These are phyloP conservation scores for Glycyrrhiza uralensis DNA, from an alignment of 306 rosid genomes.

Conservation along the genomic window DNA sequence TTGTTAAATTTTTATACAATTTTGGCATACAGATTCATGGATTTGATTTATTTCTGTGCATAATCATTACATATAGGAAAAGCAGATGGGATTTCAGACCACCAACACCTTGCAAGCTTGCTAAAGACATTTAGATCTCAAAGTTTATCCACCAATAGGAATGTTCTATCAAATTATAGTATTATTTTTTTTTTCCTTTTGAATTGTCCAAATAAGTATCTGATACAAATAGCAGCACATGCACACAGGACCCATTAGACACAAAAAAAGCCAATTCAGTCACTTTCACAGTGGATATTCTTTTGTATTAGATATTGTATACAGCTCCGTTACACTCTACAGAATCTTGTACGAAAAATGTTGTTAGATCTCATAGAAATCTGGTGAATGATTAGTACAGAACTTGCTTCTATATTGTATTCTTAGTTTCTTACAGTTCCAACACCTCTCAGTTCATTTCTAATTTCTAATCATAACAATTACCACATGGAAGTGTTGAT, in stretches of 20 bases:
- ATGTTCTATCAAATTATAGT: slow-evolving; percentile 22
- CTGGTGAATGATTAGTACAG: neutral
- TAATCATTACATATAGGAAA: slow-evolving; percentile 14
- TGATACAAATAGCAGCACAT: slow-evolving; percentile 23
- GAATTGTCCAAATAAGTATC: slow-evolving; percentile 16
- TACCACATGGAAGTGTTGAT: neutral
- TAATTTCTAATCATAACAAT: neutral
- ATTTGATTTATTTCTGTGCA: slow-evolving; percentile 1
- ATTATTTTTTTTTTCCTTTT: slow-evolving; percentile 9
- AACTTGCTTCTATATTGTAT: neutral
- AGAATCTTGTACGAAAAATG: slow-evolving; percentile 12
- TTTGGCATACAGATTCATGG: neutral
- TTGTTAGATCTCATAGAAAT: slow-evolving; percentile 10
- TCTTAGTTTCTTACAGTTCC: neutral
- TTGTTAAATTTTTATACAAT: neutral
- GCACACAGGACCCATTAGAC: slow-evolving; percentile 39
- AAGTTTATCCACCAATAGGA: slow-evolving; percentile 19
- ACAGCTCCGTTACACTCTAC: slow-evolving; percentile 14
- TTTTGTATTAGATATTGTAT: neutral
- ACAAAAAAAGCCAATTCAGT: slow-evolving; percentile 31
- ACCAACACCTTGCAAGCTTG: slow-evolving; percentile 12
- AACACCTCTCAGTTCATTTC: neutral
- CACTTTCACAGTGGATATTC: slow-evolving; percentile 34
- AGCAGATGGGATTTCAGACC: slow-evolving; percentile 16
- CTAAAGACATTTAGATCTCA: slow-evolving; percentile 19